Base-by-base conservation (phyloP, 2,329 filamentous ascomycete species). In the Acephala macrosclerotiorum region DNA sequence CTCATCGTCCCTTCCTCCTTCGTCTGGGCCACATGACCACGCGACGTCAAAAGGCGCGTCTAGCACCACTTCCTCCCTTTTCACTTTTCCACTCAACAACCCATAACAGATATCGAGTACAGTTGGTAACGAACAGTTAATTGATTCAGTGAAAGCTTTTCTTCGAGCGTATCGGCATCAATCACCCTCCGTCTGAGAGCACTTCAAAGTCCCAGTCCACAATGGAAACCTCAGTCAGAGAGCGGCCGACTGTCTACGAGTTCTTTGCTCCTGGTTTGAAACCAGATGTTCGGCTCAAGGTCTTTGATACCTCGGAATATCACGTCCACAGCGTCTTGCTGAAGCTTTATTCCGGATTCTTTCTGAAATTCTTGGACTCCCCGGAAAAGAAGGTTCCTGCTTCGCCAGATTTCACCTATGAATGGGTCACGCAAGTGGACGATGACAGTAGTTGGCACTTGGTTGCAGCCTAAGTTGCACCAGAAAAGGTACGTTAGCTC, bases 321-420 rank as follows among this genome's bases (percentile, higher is more conserved):
- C 61, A 63, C 4, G 61, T 68, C 6, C 66, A 66, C 29, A 67
- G 62, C 8, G 20, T 14, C 4, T 42, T 70, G 14, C n/a, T 70
- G 3, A 65, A 58, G 20, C 26, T 64, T 1, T 58, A 70, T 16
- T 69, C 65, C 0, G 36, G 42, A 2, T 70, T 63, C 47, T 67
- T 70, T 25, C 29, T 42, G 9, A 69, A 51, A 8, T 70, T 66
- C 12, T 45, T 70, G 6, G 60, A 66, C 29, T 69, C 65, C 12
- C 51, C 65, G 5, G 65, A 70, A 12, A 69, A 70, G 36, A 26
- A 49, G 11, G n/a, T 38, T 6, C 29, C n/a, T 14, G 20, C 22
- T 3, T 9, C 14, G 9, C 35, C 11, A 35, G 16, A 45, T 0
- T 56, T 60, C 38, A 42, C 58, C 25, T 68, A 65, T 47, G 42